A percentile compares a stretch with the other conserved stretches of the same genome.
phyloP scores from a whole-genome alignment of 305 asterid genomes.

The Salvia sclarea region DNA sequence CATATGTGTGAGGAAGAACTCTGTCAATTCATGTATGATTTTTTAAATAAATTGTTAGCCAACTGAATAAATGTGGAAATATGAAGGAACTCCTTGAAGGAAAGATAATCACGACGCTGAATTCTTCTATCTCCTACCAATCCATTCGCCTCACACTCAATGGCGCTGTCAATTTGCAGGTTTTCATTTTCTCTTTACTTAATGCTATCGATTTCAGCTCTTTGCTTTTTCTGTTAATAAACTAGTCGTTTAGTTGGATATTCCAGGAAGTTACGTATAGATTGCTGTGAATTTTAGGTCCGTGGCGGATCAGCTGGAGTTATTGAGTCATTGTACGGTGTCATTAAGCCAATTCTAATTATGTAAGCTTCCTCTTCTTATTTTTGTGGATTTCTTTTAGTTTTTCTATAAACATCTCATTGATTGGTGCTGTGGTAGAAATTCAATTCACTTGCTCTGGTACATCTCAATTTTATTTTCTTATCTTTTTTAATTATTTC shows the following conservation, averaged over 20 bases:
- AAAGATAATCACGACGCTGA: conserved; percentile 51
- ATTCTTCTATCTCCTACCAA: conserved; percentile 65
- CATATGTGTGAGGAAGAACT: too few species aligned
- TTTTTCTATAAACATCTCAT: neutral
- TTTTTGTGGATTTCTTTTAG: neutral
- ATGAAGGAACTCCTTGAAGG: conserved; percentile 68
- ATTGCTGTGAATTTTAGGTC: conserved; percentile 47
- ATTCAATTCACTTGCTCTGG: neutral
- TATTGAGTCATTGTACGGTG: conserved; percentile 79
- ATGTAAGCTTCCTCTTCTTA: conserved; percentile 46
- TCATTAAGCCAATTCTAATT: conserved; percentile 70
- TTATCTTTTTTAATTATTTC: conserved; percentile 4
- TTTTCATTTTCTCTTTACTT: conserved; percentile 7
- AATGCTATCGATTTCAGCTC: neutral
- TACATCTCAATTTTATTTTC: neutral
- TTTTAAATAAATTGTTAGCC: conserved; percentile 3
- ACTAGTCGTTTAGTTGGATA: neutral
- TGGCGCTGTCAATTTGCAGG: conserved; percentile 82
- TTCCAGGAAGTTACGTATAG: neutral
- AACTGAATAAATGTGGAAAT: conserved; percentile 22
- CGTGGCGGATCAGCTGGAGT: conserved; percentile 92
- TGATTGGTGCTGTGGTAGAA: neutral
- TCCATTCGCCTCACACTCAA: conserved; percentile 68
- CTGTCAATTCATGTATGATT: neutral
- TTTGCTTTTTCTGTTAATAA: neutral